These are phyloP conservation scores for Phaeoacremonium minimum DNA, from an alignment of 2,329 filamentous ascomycete genomes.

Conservation along the genomic window DNA sequence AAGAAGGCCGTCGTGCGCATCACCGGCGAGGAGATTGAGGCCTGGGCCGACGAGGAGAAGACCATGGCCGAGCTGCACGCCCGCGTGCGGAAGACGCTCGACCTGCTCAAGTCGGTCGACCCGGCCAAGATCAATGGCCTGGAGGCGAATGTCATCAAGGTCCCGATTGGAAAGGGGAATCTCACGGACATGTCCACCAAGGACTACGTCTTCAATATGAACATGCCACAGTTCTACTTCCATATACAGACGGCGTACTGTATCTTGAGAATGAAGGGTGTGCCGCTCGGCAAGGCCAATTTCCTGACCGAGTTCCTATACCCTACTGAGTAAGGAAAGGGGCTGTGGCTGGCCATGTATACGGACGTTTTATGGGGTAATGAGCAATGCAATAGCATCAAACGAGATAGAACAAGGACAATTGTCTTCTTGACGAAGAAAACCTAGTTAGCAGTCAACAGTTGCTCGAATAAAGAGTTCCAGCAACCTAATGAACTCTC, in stretches of 20 bases:
- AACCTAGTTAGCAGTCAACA: too few species aligned
- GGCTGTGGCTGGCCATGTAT: too few species aligned
- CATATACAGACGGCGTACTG: slow-evolving; percentile 52
- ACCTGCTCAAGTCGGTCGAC: slow-evolving; percentile 20
- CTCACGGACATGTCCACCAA: slow-evolving; percentile 16
- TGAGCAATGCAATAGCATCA: too few species aligned
- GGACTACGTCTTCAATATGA: slow-evolving; percentile 37
- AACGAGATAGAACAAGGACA: too few species aligned
- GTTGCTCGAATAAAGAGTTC: too few species aligned
- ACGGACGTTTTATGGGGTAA: too few species aligned
- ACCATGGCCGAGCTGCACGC: slow-evolving; percentile 24
- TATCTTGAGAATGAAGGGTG: slow-evolving; percentile 51
- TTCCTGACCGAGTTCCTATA: slow-evolving; percentile 31
- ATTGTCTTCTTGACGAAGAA: too few species aligned
- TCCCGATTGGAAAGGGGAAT: slow-evolving; percentile 1
- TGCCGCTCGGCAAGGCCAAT: slow-evolving; percentile 53
- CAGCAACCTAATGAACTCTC: too few species aligned
- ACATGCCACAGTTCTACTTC: slow-evolving; percentile 57
- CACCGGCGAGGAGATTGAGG: slow-evolving; percentile 12
- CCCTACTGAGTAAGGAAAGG: too few species aligned
- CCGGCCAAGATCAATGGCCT: slow-evolving; percentile 17
- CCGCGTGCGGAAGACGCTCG: slow-evolving; percentile 21
- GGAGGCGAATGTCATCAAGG: slow-evolving; percentile 9
- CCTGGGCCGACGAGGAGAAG: slow-evolving; percentile 21
- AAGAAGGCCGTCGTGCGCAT: slow-evolving; percentile 21